Conservation (phyloP, 139 green algal species). For the Chlamydomonas sphaeroides region DNA sequence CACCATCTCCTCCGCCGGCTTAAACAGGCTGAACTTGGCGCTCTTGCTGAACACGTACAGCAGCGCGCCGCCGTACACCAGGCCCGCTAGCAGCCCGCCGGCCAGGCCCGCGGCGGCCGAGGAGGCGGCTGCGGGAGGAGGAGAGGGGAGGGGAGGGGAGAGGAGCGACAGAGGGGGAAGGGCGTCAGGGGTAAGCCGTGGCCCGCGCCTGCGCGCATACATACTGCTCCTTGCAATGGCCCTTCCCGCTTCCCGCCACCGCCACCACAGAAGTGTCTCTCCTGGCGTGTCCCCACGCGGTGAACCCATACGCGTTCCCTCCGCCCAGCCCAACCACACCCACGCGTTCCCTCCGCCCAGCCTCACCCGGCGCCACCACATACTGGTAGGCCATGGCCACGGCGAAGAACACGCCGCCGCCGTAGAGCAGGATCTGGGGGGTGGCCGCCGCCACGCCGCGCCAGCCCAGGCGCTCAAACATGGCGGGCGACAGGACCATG, state of each 20-base stretch:
- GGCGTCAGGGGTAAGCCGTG: neutral
- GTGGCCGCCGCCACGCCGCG: constrained; percentile 80
- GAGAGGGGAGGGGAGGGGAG: neutral
- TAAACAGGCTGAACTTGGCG: constrained; percentile 96
- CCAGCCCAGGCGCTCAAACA: constrained; percentile 89
- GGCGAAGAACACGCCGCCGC: constrained; percentile 81
- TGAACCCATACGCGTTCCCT: no score
- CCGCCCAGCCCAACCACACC: no score
- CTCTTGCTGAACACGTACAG: constrained; percentile 85
- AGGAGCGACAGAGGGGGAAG: neutral
- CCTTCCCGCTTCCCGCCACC: no score
- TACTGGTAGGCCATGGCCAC: constrained; percentile 74
- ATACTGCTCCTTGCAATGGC: no score
- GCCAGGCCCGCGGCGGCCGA: neutral
- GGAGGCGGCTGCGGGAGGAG: neutral
- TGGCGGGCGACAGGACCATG: constrained; percentile 69
- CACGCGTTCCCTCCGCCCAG: no score
- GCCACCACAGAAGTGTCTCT: no score
- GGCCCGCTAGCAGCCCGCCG: constrained; percentile 52
- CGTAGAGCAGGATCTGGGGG: constrained; percentile 69
- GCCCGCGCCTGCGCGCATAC: no score
- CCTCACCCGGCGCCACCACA: constrained; percentile 6
- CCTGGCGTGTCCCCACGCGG: no score
- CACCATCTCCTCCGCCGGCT: constrained; percentile 95
- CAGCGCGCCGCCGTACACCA: constrained; percentile 76